Evolutionary conservation across 208 protist species (phyloP).

Genomic region (Sergeia podlipaevii): DNA sequence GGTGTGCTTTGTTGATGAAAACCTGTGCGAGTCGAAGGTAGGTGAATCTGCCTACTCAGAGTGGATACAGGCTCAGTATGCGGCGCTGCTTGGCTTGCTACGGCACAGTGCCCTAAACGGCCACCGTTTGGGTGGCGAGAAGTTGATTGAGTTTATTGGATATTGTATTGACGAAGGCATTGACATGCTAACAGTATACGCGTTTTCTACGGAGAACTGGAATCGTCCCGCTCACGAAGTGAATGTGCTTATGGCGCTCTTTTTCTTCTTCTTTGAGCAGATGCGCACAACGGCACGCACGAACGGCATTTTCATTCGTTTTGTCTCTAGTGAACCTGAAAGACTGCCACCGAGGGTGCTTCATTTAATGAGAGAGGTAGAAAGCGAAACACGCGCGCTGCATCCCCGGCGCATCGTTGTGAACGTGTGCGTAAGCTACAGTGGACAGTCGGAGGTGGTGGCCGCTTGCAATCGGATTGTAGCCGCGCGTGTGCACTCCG

Average conservation of each 20-base stretch:
- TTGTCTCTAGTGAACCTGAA: slow-evolving; percentile 62
- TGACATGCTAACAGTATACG: slow-evolving; percentile 84
- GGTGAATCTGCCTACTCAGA: too few species aligned
- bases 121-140: slow-evolving; percentile 75
- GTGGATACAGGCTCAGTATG: too few species aligned
- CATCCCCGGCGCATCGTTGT: slow-evolving; percentile 52
- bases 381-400: slow-evolving; percentile 50
- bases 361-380: slow-evolving; percentile 61
- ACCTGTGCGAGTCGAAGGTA: too few species aligned
- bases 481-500: not conserved
- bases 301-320: slow-evolving; percentile 83
- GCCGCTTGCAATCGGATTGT: slow-evolving; percentile 57
- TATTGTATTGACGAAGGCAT: slow-evolving; percentile 63
- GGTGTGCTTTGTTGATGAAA: too few species aligned
- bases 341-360: slow-evolving; percentile 47
- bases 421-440: slow-evolving; percentile 90
- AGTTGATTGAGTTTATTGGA: slow-evolving; percentile 71
- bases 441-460: slow-evolving; percentile 69
- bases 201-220: slow-evolving; percentile 92
- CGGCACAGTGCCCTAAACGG: slow-evolving; percentile 60
- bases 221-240: slow-evolving; percentile 60
- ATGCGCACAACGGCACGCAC: slow-evolving; percentile 43
- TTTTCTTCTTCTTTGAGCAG: slow-evolving; percentile 79
- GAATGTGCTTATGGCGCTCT: slow-evolving; percentile 78
- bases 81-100: too few species aligned